phyloP scores from a whole-genome alignment of 805 yeast species.

The Yarrowia sp. region DNA sequence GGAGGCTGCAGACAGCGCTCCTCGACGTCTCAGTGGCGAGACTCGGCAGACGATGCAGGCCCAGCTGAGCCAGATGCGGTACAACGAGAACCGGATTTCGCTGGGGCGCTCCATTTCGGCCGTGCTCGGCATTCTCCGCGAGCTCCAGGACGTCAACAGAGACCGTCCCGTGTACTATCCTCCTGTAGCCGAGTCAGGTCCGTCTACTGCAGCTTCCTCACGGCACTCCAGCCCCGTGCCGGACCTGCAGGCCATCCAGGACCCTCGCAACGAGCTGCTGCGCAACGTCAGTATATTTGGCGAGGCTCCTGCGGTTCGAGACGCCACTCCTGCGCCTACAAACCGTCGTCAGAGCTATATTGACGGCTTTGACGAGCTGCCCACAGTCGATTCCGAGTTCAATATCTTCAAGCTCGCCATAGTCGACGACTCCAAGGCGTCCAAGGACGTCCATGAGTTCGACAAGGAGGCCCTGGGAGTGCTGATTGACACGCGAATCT shows the following conservation, averaged over 20 bases:
- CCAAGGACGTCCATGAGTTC: slow-evolving; percentile 59
- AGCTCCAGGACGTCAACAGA: slow-evolving; percentile 46
- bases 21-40: slow-evolving; percentile 41
- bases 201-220: not conserved
- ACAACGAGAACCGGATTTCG: slow-evolving; percentile 72
- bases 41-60: slow-evolving; percentile 54
- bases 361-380: slow-evolving; percentile 39
- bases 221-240: slow-evolving; percentile 6
- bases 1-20: slow-evolving; percentile 41
- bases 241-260: slow-evolving; percentile 21
- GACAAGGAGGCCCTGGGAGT: slow-evolving; percentile 74
- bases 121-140: slow-evolving; percentile 46
- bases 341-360: slow-evolving; percentile 24
- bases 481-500: slow-evolving; percentile 70
- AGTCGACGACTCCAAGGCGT: slow-evolving; percentile 52
- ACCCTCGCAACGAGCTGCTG: slow-evolving; percentile 6
- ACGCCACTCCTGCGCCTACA: not conserved
- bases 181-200: slow-evolving; percentile 14
- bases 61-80: slow-evolving; percentile 75
- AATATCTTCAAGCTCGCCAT: slow-evolving; percentile 68
- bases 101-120: slow-evolving; percentile 57
- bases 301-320: slow-evolving; percentile 26
- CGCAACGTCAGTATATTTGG: slow-evolving; percentile 20
- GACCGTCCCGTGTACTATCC: slow-evolving; percentile 49
- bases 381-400: slow-evolving; percentile 51